These are phyloP conservation scores for Elongisporangium prolatum DNA, from an alignment of 352 stramenopile species.

Conservation along the genomic window DNA sequence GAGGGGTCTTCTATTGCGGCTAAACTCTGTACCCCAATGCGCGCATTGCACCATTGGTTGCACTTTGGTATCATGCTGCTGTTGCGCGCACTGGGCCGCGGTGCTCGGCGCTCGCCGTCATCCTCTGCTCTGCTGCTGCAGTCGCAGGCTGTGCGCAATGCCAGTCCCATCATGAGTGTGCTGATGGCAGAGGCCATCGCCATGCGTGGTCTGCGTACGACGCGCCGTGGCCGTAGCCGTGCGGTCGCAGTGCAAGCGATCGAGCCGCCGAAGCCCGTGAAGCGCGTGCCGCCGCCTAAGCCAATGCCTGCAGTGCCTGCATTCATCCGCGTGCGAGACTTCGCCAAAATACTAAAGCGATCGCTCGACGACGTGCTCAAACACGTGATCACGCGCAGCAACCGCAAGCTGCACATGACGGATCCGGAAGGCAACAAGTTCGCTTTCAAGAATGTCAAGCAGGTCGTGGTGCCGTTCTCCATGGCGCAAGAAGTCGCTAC, in stretches of 20 bases:
- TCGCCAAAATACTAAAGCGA: constrained; percentile 65
- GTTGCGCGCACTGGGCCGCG: too few species aligned
- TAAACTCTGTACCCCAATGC: too few species aligned
- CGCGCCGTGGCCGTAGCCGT: constrained; percentile 17
- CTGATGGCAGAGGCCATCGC: background rate
- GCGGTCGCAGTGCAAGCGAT: constrained; percentile 14
- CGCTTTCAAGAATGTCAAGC: constrained; percentile 75
- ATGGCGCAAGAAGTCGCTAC: constrained; percentile 50
- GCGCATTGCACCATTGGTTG: too few species aligned
- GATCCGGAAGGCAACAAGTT: constrained; percentile 36
- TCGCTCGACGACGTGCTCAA: constrained; percentile 74
- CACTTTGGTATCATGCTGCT: too few species aligned
- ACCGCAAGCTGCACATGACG: constrained; percentile 56
- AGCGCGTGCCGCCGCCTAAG: constrained; percentile 10
- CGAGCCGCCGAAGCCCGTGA: background rate
- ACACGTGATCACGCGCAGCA: constrained; percentile 38
- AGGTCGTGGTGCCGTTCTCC: constrained; percentile 67
- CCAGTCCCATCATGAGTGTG: background rate
- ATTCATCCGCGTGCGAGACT: constrained; percentile 69
- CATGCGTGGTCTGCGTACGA: constrained; percentile 20
- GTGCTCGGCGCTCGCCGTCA: constrained; percentile 4
- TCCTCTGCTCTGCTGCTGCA: background rate
- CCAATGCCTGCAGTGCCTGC: constrained; percentile 18
- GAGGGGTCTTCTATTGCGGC: too few species aligned
- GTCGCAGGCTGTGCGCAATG: background rate